Evolutionary conservation across 2,329 filamentous ascomycete genomes (phyloP).

Genomic region (Colletotrichum cereale): DNA sequence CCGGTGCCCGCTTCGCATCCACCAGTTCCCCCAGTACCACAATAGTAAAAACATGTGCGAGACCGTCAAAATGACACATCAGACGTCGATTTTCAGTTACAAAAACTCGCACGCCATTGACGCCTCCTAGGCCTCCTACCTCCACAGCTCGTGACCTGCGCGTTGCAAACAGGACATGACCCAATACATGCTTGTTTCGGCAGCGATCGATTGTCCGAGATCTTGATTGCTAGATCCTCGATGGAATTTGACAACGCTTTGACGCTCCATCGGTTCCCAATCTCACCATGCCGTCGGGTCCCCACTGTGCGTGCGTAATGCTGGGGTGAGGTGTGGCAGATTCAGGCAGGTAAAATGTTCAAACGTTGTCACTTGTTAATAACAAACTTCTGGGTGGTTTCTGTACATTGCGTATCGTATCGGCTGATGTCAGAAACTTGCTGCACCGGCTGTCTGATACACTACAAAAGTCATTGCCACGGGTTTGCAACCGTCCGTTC

Average conservation of each 20-base stretch:
- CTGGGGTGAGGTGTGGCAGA: neutral
- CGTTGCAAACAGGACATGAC: neutral
- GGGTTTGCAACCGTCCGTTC: neutral
- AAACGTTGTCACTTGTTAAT: neutral
- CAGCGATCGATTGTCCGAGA: slow-evolving; percentile 35
- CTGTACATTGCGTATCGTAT: neutral
- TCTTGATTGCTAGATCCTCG: slow-evolving; percentile 26
- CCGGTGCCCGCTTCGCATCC: neutral
- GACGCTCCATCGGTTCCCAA: neutral
- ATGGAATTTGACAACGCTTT: slow-evolving; percentile 1
- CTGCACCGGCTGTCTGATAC: neutral
- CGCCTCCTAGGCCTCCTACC: slow-evolving; percentile 6
- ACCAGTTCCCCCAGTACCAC: slow-evolving; percentile 5
- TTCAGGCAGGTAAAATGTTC: slow-evolving; percentile 11
- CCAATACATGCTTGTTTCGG: slow-evolving; percentile 23
- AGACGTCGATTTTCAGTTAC: slow-evolving; percentile 35
- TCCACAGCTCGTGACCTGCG: slow-evolving; percentile 4
- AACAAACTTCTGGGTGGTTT: neutral
- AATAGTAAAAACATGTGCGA: slow-evolving; percentile 10
- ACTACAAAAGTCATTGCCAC: slow-evolving; percentile 5
- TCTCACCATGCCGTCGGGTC: slow-evolving; percentile 19
- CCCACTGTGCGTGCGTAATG: neutral
- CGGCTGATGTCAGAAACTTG: neutral
- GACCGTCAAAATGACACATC: slow-evolving; percentile 33
- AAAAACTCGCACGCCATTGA: slow-evolving; percentile 17